Evolutionary conservation across 257 asterid genomes (phyloP).

Genomic region (Linderniella brevidens): DNA sequence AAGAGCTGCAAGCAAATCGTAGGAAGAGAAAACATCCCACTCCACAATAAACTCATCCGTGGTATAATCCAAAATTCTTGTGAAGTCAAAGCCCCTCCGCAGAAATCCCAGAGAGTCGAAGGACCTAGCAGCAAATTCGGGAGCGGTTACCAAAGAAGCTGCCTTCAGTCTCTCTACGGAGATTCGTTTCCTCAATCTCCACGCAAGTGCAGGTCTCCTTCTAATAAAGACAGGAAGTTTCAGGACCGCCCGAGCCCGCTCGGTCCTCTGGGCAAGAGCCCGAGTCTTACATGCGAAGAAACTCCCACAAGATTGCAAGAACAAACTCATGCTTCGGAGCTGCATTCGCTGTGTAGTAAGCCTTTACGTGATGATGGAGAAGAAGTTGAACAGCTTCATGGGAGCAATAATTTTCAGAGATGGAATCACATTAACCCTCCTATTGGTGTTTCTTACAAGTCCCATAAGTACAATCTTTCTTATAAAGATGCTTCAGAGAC

Average conservation of each 20-base stretch:
- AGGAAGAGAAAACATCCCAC: conserved; percentile 7
- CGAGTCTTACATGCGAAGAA: conserved; percentile 24
- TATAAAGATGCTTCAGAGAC: conserved; percentile 10
- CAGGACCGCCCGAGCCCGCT: conserved; percentile 46
- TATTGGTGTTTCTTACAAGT: conserved; percentile 37
- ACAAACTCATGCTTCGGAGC: conserved; percentile 62
- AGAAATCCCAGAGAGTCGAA: conserved; percentile 24
- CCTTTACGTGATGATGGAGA: conserved; percentile 39
- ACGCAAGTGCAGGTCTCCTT: conserved; percentile 29
- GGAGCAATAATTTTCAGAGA: conserved; percentile 26
- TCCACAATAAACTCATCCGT: conserved; percentile 7
- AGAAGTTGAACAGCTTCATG: conserved; percentile 59
- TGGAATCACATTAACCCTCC: conserved; percentile 68
- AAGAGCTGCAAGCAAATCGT: background rate
- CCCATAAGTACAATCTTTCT: conserved; percentile 14
- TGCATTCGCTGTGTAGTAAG: conserved; percentile 58
- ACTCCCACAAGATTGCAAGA: conserved; percentile 26
- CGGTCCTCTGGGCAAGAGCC: conserved; percentile 49
- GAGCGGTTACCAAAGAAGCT: conserved; percentile 34
- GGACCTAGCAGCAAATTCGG: conserved; percentile 25
- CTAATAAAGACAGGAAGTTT: conserved; percentile 26
- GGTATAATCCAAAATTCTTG: conserved; percentile 1
- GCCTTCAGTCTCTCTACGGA: conserved; percentile 39
- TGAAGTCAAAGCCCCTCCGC: conserved; percentile 32
- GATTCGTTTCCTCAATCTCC: conserved; percentile 32